These are phyloP conservation scores for Fusarium sp. DNA, from an alignment of 2,329 filamentous ascomycete genomes.

Conservation along the genomic window DNA sequence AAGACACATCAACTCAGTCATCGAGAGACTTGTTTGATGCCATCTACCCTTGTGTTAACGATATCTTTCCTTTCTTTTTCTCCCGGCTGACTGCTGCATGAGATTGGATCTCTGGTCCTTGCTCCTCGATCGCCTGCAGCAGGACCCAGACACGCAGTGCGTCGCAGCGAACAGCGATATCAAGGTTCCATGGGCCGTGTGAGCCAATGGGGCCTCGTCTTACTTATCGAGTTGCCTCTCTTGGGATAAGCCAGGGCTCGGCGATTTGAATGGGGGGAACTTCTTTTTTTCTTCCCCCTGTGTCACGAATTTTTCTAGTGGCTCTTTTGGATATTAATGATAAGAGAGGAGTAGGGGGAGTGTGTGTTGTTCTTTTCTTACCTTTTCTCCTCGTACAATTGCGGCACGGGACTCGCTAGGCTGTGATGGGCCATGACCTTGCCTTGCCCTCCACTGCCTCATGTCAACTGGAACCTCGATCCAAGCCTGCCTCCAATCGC, in stretches of 20 bases:
- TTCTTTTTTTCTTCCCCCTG: slow-evolving; percentile 18
- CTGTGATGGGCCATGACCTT: slow-evolving; percentile 4
- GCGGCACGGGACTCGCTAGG: not conserved
- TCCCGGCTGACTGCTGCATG: slow-evolving; percentile 14
- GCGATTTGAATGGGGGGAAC: not conserved
- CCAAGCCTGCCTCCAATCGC: not conserved
- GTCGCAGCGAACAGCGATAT: slow-evolving; percentile 30
- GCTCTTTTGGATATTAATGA: not conserved
- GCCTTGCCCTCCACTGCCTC: not conserved
- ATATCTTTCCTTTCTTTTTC: not conserved
- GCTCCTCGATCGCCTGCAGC: slow-evolving; percentile 36
- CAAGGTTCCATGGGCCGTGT: slow-evolving; percentile 2
- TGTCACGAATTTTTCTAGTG: slow-evolving; percentile 12
- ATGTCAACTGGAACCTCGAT: not conserved
- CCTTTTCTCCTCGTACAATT: slow-evolving; percentile 11
- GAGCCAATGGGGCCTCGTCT: slow-evolving; percentile 18
- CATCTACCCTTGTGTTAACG: not conserved
- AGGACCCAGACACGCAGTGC: slow-evolving; percentile 1
- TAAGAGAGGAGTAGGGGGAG: not conserved
- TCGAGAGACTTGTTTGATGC: rapidly evolving
- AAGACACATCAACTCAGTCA: not conserved
- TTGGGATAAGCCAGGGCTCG: slow-evolving; percentile 29
- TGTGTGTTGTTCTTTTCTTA: not conserved
- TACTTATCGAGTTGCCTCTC: slow-evolving; percentile 38
- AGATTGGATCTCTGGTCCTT: slow-evolving; percentile 25